Evolutionary conservation across 106 monocot species (phyloP).

Genomic region (Apostasia shenzhenica): DNA sequence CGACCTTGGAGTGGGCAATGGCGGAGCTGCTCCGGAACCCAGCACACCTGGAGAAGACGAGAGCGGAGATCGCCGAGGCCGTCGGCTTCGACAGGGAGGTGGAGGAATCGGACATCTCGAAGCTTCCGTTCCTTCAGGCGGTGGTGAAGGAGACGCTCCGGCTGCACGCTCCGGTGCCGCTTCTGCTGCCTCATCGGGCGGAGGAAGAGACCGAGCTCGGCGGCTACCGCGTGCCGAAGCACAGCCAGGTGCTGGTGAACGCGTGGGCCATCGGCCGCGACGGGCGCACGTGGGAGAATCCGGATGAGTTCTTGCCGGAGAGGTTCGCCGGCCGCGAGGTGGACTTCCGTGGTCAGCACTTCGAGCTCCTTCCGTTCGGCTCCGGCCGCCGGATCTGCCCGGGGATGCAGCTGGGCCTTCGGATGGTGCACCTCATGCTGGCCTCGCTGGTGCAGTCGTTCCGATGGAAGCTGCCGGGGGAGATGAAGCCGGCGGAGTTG

Average conservation of each 20-base stretch:
- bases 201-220: not conserved
- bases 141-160: slow-evolving; percentile 52
- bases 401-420: slow-evolving; percentile 6
- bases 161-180: slow-evolving; percentile 37
- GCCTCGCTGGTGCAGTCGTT: slow-evolving; percentile 11
- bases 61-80: slow-evolving; percentile 18
- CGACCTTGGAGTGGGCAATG: slow-evolving; percentile 53
- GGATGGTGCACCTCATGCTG: slow-evolving; percentile 16
- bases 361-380: slow-evolving; percentile 13
- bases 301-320: slow-evolving; percentile 6
- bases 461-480: slow-evolving; percentile 16
- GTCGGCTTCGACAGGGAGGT: slow-evolving; percentile 18
- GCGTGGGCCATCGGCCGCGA: slow-evolving; percentile 15
- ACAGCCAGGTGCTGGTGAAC: slow-evolving; percentile 3
- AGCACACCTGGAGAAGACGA: slow-evolving; percentile 14
- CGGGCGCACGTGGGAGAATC: not conserved
- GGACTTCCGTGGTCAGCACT: slow-evolving; percentile 4
- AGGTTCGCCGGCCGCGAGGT: slow-evolving; percentile 3
- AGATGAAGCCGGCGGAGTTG: not conserved
- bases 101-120: slow-evolving; percentile 31
- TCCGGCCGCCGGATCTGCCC: slow-evolving; percentile 14
- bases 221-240: slow-evolving; percentile 4
- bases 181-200: slow-evolving; percentile 37
- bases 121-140: slow-evolving; percentile 38
- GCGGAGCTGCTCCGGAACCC: slow-evolving; percentile 38